Base-by-base conservation (phyloP, 2,329 filamentous ascomycete genomes). In the Penicillium sp. region DNA sequence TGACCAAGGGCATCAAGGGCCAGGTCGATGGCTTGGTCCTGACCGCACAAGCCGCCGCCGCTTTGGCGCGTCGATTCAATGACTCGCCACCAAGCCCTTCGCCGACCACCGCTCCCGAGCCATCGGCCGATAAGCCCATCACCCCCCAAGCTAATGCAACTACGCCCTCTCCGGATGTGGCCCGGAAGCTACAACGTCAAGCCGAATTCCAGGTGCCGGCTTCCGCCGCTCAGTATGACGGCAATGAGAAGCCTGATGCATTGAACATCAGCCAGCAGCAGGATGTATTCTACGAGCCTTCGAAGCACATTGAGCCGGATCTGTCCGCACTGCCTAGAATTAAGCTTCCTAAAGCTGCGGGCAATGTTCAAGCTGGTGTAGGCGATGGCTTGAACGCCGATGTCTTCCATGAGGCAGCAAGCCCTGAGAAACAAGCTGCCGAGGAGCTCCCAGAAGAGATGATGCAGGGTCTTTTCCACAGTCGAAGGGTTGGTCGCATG, bases 11-110 rank as follows among this genome's bases (percentile, higher is more conserved):
- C 13, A 76, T 86, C 51, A 84, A 84, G 67, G 76, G 67, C 47
- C 84, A 86, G 70, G 82, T 81, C 2, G 82, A 86, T 56, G 78
- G 81, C 50, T 70, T 87, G 45, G 83, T 83, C 1, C 73, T 85
- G 46, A 86, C 84, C 16, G 78, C 80, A 34, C 78, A 81, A 60
- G 85, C 85, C 39, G 84, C 84, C 18, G 77, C 82, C 33, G 80
- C 81, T 47, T 75, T 87, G 47, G 80, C 80, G 13, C 77, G 79
- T 56, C 76, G 82, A 46, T 77, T 86, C 64, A 80, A 81, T 59
- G 83, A 85, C 61, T 52, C 59, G 28, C 44, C 53, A 45, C 57
- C 69, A 33, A 49, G 61, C 70, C 38, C 69, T 43, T 42, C 58
- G 38, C 48, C 63, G 48, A 42, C 63, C 45, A 67, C 61, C 23